phyloP scores from a whole-genome alignment of 352 stramenopile species.

The Globisporangium iwayamae region DNA sequence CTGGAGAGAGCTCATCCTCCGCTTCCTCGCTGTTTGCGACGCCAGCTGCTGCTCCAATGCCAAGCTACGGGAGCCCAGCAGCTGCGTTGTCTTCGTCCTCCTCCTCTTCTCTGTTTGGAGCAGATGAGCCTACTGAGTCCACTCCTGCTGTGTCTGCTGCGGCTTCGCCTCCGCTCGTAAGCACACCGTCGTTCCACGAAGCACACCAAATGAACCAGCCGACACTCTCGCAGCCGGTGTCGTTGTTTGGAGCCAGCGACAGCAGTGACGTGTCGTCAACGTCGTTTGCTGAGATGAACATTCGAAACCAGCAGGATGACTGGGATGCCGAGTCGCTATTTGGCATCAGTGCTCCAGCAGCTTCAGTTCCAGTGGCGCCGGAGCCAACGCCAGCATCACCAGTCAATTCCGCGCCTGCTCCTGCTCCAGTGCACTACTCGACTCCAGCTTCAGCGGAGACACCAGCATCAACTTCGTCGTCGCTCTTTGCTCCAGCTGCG shows the following conservation, averaged over 20 bases:
- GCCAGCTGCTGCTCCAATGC: not conserved
- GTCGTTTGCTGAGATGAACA: not conserved
- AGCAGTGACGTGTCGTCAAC: not conserved
- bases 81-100: not conserved
- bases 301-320: not conserved
- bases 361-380: not conserved
- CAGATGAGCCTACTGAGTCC: not conserved
- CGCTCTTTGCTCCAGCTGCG: slow-evolving; percentile 20
- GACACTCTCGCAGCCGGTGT: not conserved
- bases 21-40: slow-evolving; percentile 13
- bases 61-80: slow-evolving; percentile 1
- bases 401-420: not conserved
- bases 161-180: not conserved
- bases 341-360: slow-evolving; percentile 5
- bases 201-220: not conserved
- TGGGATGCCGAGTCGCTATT: slow-evolving; percentile 20
- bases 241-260: not conserved
- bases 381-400: slow-evolving; percentile 8
- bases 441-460: slow-evolving; percentile 14
- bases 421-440: slow-evolving; percentile 3
- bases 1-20: not conserved
- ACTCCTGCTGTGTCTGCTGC: not conserved
- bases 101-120: slow-evolving; percentile 1
- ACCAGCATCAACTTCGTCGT: slow-evolving; percentile 6
- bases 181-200: not conserved